Evolutionary conservation across 179 eudicot species (phyloP).

Genomic region (Camellia oleifera): DNA sequence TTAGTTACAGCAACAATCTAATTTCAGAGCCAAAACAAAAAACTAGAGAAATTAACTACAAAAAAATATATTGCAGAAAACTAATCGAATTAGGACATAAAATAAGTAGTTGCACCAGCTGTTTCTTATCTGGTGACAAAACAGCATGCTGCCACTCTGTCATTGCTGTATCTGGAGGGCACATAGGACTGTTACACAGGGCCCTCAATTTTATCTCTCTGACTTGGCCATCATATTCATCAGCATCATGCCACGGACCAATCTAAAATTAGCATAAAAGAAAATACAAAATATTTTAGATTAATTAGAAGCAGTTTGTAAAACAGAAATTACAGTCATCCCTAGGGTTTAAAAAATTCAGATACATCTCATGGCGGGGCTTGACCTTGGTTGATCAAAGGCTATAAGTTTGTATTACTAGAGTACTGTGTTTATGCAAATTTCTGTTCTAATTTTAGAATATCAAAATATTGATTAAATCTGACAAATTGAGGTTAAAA

Average conservation of each 20-base stretch:
- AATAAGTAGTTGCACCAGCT: slow-evolving; percentile 40
- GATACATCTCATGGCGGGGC: background rate
- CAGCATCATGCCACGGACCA: slow-evolving; percentile 85
- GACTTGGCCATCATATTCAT: slow-evolving; percentile 88
- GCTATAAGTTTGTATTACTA: too few species aligned
- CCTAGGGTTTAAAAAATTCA: background rate
- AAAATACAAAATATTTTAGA: background rate
- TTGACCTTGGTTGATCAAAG: background rate
- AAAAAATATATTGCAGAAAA: background rate
- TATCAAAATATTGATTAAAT: too few species aligned
- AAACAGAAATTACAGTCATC: background rate
- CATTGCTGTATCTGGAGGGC: slow-evolving; percentile 92
- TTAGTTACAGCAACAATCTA: background rate
- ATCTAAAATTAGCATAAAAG: slow-evolving; percentile 37
- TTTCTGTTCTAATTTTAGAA: too few species aligned
- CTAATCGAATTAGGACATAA: background rate
- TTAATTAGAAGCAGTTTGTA: background rate
- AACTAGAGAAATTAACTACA: background rate
- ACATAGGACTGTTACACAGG: slow-evolving; percentile 78
- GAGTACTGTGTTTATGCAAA: too few species aligned
- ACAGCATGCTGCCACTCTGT: slow-evolving; percentile 93
- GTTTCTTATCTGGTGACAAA: slow-evolving; percentile 62
- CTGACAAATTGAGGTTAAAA: too few species aligned
- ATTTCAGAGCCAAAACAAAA: background rate
- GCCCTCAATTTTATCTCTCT: slow-evolving; percentile 80